Evolutionary conservation across 1,284 basidiomycete species (phyloP), one percentile per base, ranked within the genome.

Genomic region (Irpex rosettiformis): DNA sequence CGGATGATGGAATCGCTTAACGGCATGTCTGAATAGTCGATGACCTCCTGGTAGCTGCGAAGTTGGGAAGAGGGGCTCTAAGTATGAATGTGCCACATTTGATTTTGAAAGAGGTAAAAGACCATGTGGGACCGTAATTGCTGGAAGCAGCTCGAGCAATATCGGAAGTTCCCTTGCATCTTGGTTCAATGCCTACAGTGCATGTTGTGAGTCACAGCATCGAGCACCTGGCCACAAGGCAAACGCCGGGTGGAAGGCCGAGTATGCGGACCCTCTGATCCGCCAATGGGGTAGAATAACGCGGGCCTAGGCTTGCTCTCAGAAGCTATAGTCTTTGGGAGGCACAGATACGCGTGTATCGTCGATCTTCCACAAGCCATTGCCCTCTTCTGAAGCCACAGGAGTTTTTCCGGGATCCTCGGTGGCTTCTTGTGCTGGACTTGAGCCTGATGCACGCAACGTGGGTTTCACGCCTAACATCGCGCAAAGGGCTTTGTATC

Each of bases 401-500:
- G 56, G 48, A 43, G 60, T 11, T 33, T 52, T 57, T 43, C 52
- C 57, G 49, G 47, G 57, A 56, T 62, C 64, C 40, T 56, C 62
- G 18, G 37, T 58, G n/a, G 52, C 53, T 25, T 55, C 58, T 21
- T 63, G 59, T 10, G 60, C 51, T 30, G 57, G 45, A 27, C 60
- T 55, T 30, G 62, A 56, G 16, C 62, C 64, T 49, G 61, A 58
- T 11, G 78, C 76, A 6, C 80, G 76, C 27, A 89, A 61, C 30
- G 81, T 81, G 1, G 93, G 88, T 33, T 85, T 77, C 6, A 93
- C 79, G 33, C 91, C 91, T n/a, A 98, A 77, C 0, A 84, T 83
- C 0, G 94, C 86, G 67, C 95, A 98, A 21, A 94, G 82, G 0
- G 88, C 81, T 66, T 90, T 90, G 75, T 98, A 97, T 65, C 92